Evolutionary conservation across 257 asterid genomes (phyloP).

Genomic region (Penstemon newberryi): DNA sequence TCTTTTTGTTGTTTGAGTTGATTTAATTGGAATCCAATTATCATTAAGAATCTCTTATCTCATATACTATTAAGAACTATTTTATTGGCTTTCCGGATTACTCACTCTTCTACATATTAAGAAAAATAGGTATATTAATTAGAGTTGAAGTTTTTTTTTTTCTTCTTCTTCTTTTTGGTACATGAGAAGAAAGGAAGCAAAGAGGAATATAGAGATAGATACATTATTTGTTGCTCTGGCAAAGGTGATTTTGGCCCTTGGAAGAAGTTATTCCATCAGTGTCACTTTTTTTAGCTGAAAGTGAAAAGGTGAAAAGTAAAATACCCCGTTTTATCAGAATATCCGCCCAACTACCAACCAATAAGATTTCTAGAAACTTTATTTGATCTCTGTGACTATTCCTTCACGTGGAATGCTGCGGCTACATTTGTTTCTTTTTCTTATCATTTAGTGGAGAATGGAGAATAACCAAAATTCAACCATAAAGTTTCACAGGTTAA

Average conservation of each 20-base stretch:
- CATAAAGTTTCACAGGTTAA: background rate
- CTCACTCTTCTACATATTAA: too few species aligned
- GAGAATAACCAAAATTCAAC: background rate
- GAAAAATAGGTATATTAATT: too few species aligned
- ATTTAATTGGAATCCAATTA: too few species aligned
- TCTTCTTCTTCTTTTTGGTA: too few species aligned
- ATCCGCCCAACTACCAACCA: conserved; percentile 22
- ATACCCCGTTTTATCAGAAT: conserved; percentile 13
- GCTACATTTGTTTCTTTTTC: background rate
- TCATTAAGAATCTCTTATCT: too few species aligned
- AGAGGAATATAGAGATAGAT: too few species aligned
- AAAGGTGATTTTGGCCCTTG: conserved; percentile 25
- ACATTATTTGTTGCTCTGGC: conserved; percentile 6
- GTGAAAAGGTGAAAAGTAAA: conserved; percentile 17
- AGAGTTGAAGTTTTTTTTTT: too few species aligned
- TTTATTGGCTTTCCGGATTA: too few species aligned
- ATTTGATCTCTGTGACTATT: background rate
- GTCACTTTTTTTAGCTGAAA: conserved; percentile 25
- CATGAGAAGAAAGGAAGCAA: too few species aligned
- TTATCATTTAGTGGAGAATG: background rate
- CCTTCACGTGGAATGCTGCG: background rate
- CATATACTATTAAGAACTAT: too few species aligned
- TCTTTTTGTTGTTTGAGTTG: too few species aligned
- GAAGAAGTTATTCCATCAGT: conserved; percentile 31
- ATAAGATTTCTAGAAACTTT: conserved; percentile 4